Evolutionary conservation across 192 early-diverging fungal genomes (phyloP).

Genomic region (Gigaspora rosea): DNA sequence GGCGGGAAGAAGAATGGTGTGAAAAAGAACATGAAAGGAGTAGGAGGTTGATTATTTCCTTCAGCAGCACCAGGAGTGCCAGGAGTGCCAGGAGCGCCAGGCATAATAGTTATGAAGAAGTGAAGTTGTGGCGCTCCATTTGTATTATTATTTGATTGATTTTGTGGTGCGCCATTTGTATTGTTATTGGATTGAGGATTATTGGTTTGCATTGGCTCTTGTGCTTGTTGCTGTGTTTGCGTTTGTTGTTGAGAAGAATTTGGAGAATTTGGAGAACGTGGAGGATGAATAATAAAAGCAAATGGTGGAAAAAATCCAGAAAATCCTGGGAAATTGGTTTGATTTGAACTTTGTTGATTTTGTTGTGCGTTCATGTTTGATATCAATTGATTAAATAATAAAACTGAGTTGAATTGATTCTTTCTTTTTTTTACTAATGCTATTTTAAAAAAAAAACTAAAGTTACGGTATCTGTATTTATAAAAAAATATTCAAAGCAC

Average conservation of each 20-base stretch:
- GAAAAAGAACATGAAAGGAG: not conserved
- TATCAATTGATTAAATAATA: too few relatives aligned
- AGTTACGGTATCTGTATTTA: too few relatives aligned
- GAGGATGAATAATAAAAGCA: not conserved
- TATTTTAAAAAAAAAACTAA: too few relatives aligned
- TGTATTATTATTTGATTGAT: slow-evolving; percentile 3
- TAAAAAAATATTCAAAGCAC: too few relatives aligned
- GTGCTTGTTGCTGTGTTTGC: not conserved
- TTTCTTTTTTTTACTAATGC: too few relatives aligned
- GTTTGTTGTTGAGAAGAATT: not conserved
- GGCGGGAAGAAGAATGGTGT: slow-evolving; percentile 7
- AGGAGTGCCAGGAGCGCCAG: not conserved
- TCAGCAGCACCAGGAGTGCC: not conserved
- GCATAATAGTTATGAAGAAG: not conserved
- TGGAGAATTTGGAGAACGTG: too few relatives aligned
- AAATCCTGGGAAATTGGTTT: not conserved
- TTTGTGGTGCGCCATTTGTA: not conserved
- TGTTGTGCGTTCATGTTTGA: not conserved
- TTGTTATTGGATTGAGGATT: not conserved
- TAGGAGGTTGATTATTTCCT: too few relatives aligned
- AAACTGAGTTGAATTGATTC: too few relatives aligned
- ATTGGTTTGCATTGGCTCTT: not conserved
- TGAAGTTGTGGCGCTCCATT: not conserved
- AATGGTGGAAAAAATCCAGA: not conserved
- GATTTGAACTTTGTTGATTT: not conserved